Evolutionary conservation across 139 green algal species (phyloP).

Genomic region (Yamagishiella unicocca): DNA sequence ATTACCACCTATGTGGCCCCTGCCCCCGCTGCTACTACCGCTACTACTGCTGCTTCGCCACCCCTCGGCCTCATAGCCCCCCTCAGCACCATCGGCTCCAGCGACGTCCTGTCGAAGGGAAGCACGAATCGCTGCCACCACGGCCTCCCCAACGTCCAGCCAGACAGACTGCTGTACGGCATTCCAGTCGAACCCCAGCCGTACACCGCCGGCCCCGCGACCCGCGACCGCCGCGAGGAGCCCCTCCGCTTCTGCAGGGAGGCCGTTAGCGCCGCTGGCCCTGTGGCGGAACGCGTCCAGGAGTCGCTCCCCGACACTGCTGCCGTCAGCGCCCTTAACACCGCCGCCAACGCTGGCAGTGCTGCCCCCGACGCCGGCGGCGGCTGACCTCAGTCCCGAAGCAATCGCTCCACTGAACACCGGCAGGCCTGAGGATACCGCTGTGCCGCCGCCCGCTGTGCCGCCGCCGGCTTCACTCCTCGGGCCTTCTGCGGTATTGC

Average conservation of each 20-base stretch:
- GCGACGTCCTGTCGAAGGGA: background rate
- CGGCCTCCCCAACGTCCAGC: constrained; percentile 1
- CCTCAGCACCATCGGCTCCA: background rate
- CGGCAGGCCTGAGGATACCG: too few relatives aligned
- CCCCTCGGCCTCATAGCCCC: background rate
- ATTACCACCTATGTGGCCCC: background rate
- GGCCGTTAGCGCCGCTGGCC: background rate
- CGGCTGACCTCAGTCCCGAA: too few relatives aligned
- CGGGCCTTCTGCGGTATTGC: too few relatives aligned
- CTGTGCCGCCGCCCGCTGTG: too few relatives aligned
- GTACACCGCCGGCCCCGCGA: too few relatives aligned
- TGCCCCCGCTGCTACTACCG: background rate
- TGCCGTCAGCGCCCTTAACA: background rate
- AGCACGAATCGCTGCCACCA: background rate
- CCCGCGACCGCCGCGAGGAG: too few relatives aligned
- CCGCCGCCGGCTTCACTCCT: too few relatives aligned
- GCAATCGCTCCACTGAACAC: too few relatives aligned
- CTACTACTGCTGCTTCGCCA: background rate
- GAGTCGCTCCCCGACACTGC: background rate
- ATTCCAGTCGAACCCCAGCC: background rate
- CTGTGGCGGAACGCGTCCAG: background rate
- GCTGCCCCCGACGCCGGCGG: background rate
- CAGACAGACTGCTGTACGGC: background rate
- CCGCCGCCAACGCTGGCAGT: background rate
- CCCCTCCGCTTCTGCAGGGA: too few relatives aligned